Conservation (phyloP, 345 rosid species). For the Luvunga scandens region DNA sequence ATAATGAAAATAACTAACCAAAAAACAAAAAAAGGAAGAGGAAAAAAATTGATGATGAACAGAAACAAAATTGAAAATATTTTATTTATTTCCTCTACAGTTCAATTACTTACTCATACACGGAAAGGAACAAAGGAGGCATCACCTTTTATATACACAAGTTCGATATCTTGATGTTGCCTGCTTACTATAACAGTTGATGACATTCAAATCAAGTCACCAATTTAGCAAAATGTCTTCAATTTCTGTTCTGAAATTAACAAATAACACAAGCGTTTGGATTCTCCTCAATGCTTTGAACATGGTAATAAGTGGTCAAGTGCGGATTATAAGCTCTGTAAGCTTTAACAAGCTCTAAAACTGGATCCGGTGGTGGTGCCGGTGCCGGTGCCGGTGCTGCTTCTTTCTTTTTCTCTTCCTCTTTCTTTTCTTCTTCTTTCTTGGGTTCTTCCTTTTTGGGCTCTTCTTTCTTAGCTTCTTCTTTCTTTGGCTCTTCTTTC, state of each 20-base stretch:
- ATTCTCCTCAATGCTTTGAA: conserved; percentile 87
- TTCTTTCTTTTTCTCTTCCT: conserved; percentile 27
- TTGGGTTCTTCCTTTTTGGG: conserved; percentile 25
- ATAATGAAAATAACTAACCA: background rate
- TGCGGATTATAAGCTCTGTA: conserved; percentile 88
- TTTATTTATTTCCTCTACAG: conserved; percentile 27
- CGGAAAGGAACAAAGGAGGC: conserved; percentile 7
- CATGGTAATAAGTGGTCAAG: conserved; percentile 61
- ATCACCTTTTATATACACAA: conserved; percentile 23
- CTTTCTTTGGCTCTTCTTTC: conserved; percentile 21
- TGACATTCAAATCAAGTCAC: conserved; percentile 29
- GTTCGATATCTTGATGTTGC: conserved; percentile 10
- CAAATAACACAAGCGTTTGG: conserved; percentile 92
- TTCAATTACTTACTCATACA: conserved; percentile 3
- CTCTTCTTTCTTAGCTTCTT: conserved; percentile 30
- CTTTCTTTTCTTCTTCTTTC: conserved; percentile 33
- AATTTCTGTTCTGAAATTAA: conserved; percentile 2
- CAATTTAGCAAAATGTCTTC: background rate
- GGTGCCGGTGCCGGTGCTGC: conserved; percentile 17
- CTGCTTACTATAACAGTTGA: conserved; percentile 21
- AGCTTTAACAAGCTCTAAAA: conserved; percentile 70
- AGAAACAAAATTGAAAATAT: conserved; percentile 10
- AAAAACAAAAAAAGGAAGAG: background rate
- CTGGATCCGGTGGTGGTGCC: conserved; percentile 64
- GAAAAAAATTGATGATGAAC: background rate